These are phyloP conservation scores for Lactarius psammicola DNA, from an alignment of 768 basidiomycete genomes.

Conservation along the genomic window DNA sequence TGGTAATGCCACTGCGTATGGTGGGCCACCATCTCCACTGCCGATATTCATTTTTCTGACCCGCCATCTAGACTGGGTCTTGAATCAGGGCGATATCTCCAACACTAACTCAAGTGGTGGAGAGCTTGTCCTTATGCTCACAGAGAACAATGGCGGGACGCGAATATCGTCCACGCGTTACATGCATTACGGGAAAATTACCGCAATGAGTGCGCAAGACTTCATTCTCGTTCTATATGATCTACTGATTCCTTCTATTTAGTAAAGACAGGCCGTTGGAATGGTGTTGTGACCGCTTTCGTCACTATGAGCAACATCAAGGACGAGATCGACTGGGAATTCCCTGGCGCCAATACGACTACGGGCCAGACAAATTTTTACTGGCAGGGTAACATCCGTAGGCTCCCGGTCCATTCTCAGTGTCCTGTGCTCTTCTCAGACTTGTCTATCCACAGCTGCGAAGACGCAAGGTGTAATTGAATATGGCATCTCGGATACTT, in stretches of 20 bases:
- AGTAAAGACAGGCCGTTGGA: conserved; percentile 82
- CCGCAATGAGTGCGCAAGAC: conserved; percentile 49
- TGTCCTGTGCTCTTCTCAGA: conserved; percentile 1
- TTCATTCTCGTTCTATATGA: neutral
- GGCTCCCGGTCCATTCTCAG: conserved; percentile 34
- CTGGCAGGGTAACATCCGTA: conserved; percentile 71
- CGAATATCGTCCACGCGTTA: conserved; percentile 78
- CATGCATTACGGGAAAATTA: conserved; percentile 77
- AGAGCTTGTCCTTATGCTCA: conserved; percentile 66
- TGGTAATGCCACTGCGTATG: conserved; percentile 71
- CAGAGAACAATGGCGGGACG: conserved; percentile 71
- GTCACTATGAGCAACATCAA: conserved; percentile 81
- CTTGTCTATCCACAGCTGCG: conserved; percentile 36
- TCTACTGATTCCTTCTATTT: conserved; percentile 25
- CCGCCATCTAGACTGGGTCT: conserved; percentile 56
- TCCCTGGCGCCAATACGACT: conserved; percentile 60
- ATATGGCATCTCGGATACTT: conserved; percentile 59
- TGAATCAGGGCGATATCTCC: conserved; percentile 65
- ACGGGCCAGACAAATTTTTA: conserved; percentile 78
- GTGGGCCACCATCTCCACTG: conserved; percentile 35
- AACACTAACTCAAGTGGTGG: conserved; percentile 61
- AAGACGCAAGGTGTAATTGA: conserved; percentile 50
- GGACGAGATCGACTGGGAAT: conserved; percentile 89
- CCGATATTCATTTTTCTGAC: neutral
- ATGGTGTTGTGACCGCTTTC: conserved; percentile 79